Evolutionary conservation across 768 basidiomycete species (phyloP), one percentile per base, ranked within the genome.

Genomic region (Suillus ampliporus): DNA sequence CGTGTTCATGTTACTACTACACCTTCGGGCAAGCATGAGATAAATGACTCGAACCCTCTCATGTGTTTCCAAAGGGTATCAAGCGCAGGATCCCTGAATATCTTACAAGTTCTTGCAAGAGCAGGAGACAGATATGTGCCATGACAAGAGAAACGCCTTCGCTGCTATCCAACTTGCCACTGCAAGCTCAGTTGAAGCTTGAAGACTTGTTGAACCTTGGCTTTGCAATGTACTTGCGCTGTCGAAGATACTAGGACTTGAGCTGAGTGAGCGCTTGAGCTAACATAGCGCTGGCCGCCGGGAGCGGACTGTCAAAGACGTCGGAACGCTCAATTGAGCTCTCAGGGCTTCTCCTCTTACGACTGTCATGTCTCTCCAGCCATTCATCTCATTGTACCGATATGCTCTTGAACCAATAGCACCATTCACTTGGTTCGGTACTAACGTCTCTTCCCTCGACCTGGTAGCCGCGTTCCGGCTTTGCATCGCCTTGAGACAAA

Each of bases 361-460:
- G 4, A n/a, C 60, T 40, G 21, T 57, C 67, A 78, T 80, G 78
- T 73, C 64, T 47, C 69, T 80, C 62, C 69, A 65, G 44, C 80
- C 81, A 0, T 74, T 88, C 37, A 74, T 86, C 38, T 78, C 79
- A n/a, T 61, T 85, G 3, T 90, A 83, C 70, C 78, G 82, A 60
- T 82, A 81, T 58, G 75, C 78, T 61, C 74, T 92, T 28, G 71
- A 83, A 61, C 90, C 89, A 21, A 74, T 90, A 41, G 81, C 86
- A 0, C 88, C 88, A 0, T 89, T 91, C 68, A 80, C 85, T 21
- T 90, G 87, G 87, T 83, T 90, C 69, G 88, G 86, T 5, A 71
- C 85, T 61, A 60, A 74, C 19, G 77, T 91, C 62, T 86, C 79
- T 70, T 83, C 88, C 1, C 79, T 94, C 35, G 92, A 93, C 72